These are phyloP conservation scores for Rugonectria rugulosa DNA, from an alignment of 2,329 filamentous ascomycete species.

Conservation along the genomic window DNA sequence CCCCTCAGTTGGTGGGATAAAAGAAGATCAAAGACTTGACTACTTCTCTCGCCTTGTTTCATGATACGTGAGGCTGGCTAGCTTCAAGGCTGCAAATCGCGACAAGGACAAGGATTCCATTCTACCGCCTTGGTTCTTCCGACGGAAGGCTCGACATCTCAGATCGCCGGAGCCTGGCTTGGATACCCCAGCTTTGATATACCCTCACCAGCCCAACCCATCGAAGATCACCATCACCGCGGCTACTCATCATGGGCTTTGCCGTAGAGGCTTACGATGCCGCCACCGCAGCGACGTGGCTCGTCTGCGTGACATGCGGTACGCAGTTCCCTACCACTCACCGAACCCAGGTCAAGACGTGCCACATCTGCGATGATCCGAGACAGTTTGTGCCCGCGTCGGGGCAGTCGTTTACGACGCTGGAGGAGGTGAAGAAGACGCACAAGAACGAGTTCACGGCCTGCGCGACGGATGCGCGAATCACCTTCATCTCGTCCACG, in stretches of 20 bases:
- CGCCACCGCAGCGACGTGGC: conserved; percentile 35
- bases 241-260: conserved; percentile 29
- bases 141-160: conserved; percentile 1
- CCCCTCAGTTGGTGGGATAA: too few species aligned
- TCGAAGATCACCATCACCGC: not conserved
- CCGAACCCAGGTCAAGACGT: conserved; percentile 57
- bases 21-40: too few species aligned
- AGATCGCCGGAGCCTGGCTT: not conserved
- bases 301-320: conserved; percentile 74
- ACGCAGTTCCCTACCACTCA: conserved; percentile 65
- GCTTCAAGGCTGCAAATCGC: not conserved
- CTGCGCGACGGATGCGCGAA: conserved; percentile 51
- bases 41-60: conserved; percentile 1
- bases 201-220: not conserved
- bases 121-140: conserved; percentile 5
- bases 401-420: conserved; percentile 69
- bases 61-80: not conserved
- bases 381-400: conserved; percentile 70
- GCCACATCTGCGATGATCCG: conserved; percentile 77
- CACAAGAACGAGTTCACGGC: conserved; percentile 64
- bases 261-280: conserved; percentile 34
- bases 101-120: not conserved
- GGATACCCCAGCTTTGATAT: conserved; percentile 9
- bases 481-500: conserved; percentile 57
- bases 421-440: conserved; percentile 52